Base-by-base conservation (phyloP, 768 basidiomycete genomes). In the Cystofilobasidium ferigula region DNA sequence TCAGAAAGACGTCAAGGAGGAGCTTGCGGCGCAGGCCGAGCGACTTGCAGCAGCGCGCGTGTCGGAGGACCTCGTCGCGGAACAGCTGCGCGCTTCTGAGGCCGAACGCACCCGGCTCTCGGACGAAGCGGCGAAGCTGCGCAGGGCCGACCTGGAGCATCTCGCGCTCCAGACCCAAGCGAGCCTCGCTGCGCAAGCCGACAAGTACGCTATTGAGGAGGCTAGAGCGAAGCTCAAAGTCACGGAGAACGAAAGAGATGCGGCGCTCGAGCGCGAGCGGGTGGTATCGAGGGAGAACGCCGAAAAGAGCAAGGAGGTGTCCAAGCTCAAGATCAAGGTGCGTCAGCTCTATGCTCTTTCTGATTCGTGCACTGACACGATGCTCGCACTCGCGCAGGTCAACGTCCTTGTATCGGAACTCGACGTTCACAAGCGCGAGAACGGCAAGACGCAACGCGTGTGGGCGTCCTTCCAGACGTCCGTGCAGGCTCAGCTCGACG, bases 261-360 rank as follows among this genome's bases (percentile, higher is more conserved):
- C 51, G 22, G 53, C 48, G 38, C 22, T 63, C 36, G 62, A 38
- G 35, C 53, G 62, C 48, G 62, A 54, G 51, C 26, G 30, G 32
- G 18, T 42, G 3, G 28, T 22, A 13, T 32, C 26, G 26, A 30
- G 28, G 35, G 62, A 63, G 62, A 54, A 63, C 20, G 36, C 51
- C 18, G 62, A 54, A 18, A 36, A 51, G 38, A 30, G 26, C 4
- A 63, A 56, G 62, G 62, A 63, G 22, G 13, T 54, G 22, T 34
- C 47, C 22, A 56, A 40, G 30, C 62, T 63, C 14, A 63, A 43
- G 53, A 35, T 63, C 51, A 53, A 40, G 30, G 51, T 54, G 51
- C 51, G 26, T 32, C 28, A 3, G 10, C 47, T 10, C 47, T 24
- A 10, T 5, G 26, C 28, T 28, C 5, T 10, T 3, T 14, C 30